phyloP scores from a whole-genome alignment of 345 rosid genomes.

The Eucalyptus coolabah region DNA sequence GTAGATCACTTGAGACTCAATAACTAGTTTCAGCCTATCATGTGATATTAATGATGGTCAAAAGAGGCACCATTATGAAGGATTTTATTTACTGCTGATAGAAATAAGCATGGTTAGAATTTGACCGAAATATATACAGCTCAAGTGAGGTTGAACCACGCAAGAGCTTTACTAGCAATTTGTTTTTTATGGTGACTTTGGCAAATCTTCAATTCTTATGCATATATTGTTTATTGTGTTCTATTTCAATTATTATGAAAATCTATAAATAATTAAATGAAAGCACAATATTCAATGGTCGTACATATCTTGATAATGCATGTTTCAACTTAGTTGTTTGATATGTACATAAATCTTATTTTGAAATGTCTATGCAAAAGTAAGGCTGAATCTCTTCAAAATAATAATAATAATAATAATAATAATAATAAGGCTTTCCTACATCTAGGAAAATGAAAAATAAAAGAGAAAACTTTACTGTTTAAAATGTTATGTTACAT shows the following conservation, averaged over 20 bases:
- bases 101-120: neutral
- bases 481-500: too few relatives aligned
- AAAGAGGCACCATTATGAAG: neutral
- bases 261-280: neutral
- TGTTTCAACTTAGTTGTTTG: neutral
- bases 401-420: too few relatives aligned
- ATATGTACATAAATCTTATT: neutral
- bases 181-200: neutral
- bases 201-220: neutral
- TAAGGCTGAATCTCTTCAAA: neutral
- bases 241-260: neutral
- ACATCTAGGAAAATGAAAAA: too few relatives aligned
- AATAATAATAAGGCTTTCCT: too few relatives aligned
- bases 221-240: neutral
- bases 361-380: neutral
- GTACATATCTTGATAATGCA: neutral
- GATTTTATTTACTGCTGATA: neutral
- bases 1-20: too few relatives aligned
- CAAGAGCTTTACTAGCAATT: neutral
- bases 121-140: too few relatives aligned
- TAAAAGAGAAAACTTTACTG: too few relatives aligned
- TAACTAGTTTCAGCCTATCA: rapidly evolving
- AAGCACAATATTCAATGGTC: neutral
- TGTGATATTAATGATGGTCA: neutral
- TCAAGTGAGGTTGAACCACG: too few relatives aligned